These are phyloP conservation scores for Lithohypha guttulata DNA, from an alignment of 2,329 filamentous ascomycete genomes.

Conservation along the genomic window DNA sequence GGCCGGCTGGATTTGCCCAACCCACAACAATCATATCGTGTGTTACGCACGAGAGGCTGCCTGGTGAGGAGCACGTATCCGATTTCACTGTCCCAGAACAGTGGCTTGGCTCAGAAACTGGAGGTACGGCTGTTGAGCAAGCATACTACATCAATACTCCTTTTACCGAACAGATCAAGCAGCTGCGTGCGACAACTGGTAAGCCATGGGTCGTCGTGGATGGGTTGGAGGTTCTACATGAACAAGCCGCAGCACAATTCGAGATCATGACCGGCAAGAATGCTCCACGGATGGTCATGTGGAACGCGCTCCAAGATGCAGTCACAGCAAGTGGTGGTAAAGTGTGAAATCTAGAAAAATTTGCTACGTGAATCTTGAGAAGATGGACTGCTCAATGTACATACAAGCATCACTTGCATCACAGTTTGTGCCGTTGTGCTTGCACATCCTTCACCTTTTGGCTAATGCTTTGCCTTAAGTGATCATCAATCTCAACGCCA, in stretches of 20 bases:
- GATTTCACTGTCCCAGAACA: conserved; percentile 58
- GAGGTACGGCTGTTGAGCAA: conserved; percentile 61
- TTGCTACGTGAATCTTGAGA: too few relatives aligned
- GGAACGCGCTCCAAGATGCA: conserved; percentile 43
- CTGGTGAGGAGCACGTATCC: conserved; percentile 46
- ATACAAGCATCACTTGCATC: too few relatives aligned
- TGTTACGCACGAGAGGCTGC: conserved; percentile 57
- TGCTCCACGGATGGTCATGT: conserved; percentile 61
- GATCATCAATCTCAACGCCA: conserved; percentile 44
- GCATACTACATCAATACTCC: conserved; percentile 67
- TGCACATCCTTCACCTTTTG: neutral
- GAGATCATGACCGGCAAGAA: conserved; percentile 67
- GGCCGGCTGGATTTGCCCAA: conserved; percentile 52
- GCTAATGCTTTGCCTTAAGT: conserved; percentile 9
- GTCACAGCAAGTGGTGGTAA: conserved; percentile 6
- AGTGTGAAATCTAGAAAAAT: too few relatives aligned
- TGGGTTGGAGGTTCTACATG: conserved; percentile 63
- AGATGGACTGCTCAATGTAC: too few relatives aligned
- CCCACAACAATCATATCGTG: conserved; percentile 69
- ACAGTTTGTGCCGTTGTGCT: conserved; percentile 4
- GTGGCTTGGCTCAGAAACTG: conserved; percentile 63
- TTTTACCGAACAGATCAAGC: conserved; percentile 56
- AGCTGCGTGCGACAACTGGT: conserved; percentile 43
- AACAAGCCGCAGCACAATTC: conserved; percentile 73
- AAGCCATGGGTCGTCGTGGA: conserved; percentile 60